phyloP scores from a whole-genome alignment of 2,329 filamentous ascomycete genomes.

The Teratosphaeria zuluensis region DNA sequence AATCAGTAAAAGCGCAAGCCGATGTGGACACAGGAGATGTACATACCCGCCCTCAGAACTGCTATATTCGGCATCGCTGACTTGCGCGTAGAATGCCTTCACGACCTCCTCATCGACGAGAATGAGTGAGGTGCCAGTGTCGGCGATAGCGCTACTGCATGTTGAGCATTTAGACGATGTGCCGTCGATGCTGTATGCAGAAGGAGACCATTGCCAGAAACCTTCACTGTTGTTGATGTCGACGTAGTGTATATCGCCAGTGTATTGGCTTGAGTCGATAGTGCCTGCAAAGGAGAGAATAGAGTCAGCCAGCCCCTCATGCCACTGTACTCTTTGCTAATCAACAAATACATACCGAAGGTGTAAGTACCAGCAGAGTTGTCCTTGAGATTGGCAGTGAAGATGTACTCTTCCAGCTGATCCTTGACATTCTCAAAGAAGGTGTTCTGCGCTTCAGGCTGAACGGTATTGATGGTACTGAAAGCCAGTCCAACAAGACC shows the following conservation, averaged over 20 bases:
- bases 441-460: constrained; percentile 55
- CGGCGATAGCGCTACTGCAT: constrained; percentile 34
- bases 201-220: constrained; percentile 59
- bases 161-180: constrained; percentile 35
- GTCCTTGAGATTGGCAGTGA: constrained; percentile 59
- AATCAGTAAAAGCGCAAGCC: background rate
- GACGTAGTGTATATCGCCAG: constrained; percentile 52
- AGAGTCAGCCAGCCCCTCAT: too few species aligned
- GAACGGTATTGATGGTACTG: constrained; percentile 54
- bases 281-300: constrained; percentile 12
- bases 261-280: constrained; percentile 56
- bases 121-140: constrained; percentile 54
- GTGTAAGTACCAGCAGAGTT: constrained; percentile 53
- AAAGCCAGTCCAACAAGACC: constrained; percentile 64
- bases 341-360: constrained; percentile 43
- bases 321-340: too few species aligned
- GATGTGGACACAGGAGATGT: background rate
- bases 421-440: constrained; percentile 62
- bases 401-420: constrained; percentile 54
- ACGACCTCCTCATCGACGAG: constrained; percentile 46
- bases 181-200: constrained; percentile 47
- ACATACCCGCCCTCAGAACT: constrained; percentile 30
- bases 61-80: constrained; percentile 29
- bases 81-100: constrained; percentile 33
- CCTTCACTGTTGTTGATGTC: constrained; percentile 52